Conservation (phyloP, 2,329 filamentous ascomycete genomes). For the Blastomyces silverae region DNA sequence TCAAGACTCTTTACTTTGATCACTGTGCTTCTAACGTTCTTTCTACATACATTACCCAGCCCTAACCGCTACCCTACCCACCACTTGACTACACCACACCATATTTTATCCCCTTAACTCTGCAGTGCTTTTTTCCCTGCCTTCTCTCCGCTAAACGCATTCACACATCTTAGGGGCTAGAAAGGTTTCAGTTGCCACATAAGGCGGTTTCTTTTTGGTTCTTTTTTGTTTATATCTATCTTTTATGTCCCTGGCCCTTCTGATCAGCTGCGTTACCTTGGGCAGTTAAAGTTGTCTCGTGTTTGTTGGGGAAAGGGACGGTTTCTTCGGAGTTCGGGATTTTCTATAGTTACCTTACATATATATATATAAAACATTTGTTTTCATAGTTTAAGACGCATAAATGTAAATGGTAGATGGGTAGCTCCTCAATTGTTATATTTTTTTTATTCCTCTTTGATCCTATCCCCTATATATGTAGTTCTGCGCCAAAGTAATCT, state of each 20-base stretch:
- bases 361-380: background rate
- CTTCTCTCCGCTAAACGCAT: background rate
- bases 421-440: too few species aligned
- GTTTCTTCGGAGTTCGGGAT: background rate
- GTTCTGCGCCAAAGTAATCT: background rate
- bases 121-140: background rate
- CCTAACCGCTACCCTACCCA: too few species aligned
- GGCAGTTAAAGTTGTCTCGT: background rate
- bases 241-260: background rate
- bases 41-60: too few species aligned
- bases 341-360: background rate
- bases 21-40: background rate
- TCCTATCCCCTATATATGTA: too few species aligned
- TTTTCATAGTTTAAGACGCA: background rate
- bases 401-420: constrained; percentile 1
- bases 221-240: background rate
- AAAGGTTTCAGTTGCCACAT: background rate
- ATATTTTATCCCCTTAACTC: background rate
- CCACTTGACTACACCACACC: too few species aligned
- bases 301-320: background rate
- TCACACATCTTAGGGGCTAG: background rate
- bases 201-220: background rate
- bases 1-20: background rate
- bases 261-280: background rate
- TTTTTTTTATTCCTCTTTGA: too few species aligned